Evolutionary conservation across 164 flowering plant genomes (phyloP).

Genomic region (Paratinospora sagittata): DNA sequence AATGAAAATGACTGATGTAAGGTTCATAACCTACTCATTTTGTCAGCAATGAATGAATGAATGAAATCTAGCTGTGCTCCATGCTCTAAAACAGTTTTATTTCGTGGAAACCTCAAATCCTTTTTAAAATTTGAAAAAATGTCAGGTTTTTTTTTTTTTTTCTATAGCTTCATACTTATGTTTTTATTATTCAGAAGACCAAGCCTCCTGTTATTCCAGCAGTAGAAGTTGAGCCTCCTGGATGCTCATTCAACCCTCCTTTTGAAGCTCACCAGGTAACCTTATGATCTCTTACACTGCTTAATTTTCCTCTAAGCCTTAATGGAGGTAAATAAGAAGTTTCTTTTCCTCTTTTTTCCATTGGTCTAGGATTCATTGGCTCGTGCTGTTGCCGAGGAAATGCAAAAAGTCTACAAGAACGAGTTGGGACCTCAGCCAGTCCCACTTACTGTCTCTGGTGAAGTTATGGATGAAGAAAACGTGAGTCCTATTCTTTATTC

Average conservation of each 20-base stretch:
- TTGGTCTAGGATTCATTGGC: slow-evolving; percentile 74
- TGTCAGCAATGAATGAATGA: too few relatives aligned
- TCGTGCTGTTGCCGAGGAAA: slow-evolving; percentile 87
- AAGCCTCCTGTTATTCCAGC: slow-evolving; percentile 71
- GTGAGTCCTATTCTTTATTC: slow-evolving; percentile 36
- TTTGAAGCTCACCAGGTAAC: slow-evolving; percentile 79
- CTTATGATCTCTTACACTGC: slow-evolving; percentile 3
- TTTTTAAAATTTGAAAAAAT: slow-evolving; percentile 1
- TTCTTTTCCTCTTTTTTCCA: background rate
- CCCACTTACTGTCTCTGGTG: slow-evolving; percentile 67
- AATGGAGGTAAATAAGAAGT: background rate
- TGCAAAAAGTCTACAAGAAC: slow-evolving; percentile 71
- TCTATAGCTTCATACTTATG: background rate
- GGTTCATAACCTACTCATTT: background rate
- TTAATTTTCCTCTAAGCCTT: background rate
- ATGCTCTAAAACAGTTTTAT: background rate
- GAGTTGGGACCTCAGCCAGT: slow-evolving; percentile 91
- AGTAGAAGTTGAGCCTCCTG: slow-evolving; percentile 87
- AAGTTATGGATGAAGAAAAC: slow-evolving; percentile 67
- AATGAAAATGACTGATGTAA: background rate
- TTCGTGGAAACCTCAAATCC: background rate
- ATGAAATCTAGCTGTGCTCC: background rate
- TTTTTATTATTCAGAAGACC: slow-evolving; percentile 35
- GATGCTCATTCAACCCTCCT: slow-evolving; percentile 90
- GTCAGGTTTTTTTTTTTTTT: background rate